Percentiles rank a stretch among this genome's conserved stretches.
These are phyloP conservation scores for Clitopilus hobsonii DNA, from an alignment of 768 basidiomycete genomes.

Conservation along the genomic window DNA sequence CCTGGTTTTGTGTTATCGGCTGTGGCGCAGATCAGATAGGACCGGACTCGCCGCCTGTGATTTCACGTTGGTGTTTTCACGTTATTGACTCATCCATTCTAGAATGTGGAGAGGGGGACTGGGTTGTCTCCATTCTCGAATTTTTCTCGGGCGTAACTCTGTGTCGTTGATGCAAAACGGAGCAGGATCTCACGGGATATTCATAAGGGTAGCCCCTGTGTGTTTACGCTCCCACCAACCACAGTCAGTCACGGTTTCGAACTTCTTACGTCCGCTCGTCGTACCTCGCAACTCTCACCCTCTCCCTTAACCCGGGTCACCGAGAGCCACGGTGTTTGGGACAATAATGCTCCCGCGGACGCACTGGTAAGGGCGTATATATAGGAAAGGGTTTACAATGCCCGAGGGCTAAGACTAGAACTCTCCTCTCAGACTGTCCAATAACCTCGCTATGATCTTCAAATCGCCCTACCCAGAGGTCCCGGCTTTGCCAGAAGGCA, in stretches of 20 bases:
- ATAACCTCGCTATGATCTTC: constrained; percentile 41
- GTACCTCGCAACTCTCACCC: not conserved
- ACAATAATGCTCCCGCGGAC: too few relatives aligned
- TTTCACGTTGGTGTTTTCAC: too few relatives aligned
- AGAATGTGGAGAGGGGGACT: too few relatives aligned
- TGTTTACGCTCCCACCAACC: not conserved
- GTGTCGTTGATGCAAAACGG: too few relatives aligned
- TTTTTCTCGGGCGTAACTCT: too few relatives aligned
- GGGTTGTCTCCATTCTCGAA: too few relatives aligned
- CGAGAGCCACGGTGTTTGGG: too few relatives aligned
- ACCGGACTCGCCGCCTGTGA: too few relatives aligned
- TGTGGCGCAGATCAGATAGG: not conserved
- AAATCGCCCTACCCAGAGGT: constrained; percentile 54
- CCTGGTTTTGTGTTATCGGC: not conserved
- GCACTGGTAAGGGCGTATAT: too few relatives aligned
- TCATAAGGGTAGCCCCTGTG: not conserved
- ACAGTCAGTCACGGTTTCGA: not conserved
- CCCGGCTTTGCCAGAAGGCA: constrained; percentile 43
- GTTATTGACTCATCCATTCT: too few relatives aligned
- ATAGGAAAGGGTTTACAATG: not conserved
- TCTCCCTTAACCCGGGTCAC: not conserved
- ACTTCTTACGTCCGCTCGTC: not conserved
- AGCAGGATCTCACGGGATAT: too few relatives aligned
- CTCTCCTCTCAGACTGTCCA: not conserved
- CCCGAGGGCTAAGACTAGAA: not conserved